Base-by-base conservation (phyloP, 257 asterid species). In the Ocimum tenuiflorum region DNA sequence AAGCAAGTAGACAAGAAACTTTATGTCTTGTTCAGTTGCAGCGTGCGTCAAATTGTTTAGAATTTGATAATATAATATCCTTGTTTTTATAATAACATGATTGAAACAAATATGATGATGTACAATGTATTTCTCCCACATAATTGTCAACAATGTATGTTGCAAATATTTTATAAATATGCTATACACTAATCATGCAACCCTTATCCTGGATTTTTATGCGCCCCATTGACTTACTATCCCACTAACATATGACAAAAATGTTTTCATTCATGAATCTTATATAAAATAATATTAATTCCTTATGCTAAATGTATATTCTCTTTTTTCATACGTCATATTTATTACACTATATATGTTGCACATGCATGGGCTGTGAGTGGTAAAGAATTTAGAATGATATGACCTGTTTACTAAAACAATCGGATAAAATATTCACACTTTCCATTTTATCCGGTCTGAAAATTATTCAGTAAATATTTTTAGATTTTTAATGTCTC, bases 241-340 rank as follows among this genome's bases (percentile, higher is more conserved):
- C 35, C 47, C 22, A 19, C 41, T 23, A 55, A 66, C 27, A 10
- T 33, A 24, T 9, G n/a, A n/a, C n/a, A n/a, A n/a, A n/a, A n/a
- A 55, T 33, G 4, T 41, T 67, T 57, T n/a, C 67, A 36, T 69
- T 20, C 74, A 69, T 48, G 74, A 58, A 69, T 69, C 67, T 57
- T 8, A 12, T 23, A n/a, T 43, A 13, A 61, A 20, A 50, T 0
- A n/a, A n/a, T n/a, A n/a, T n/a, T n/a, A n/a, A n/a, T n/a, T n/a
- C n/a, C n/a, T n/a, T n/a, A n/a, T n/a, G n/a, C n/a, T n/a, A n/a
- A n/a, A n/a, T n/a, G n/a, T 1, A 20, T 48, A 8, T 51, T 22
- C 9, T 62, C 8, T 11, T 0, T 0, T 39, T 12, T 20, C 1
- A 19, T 22, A 0, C 4, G 5, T 39, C 12, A 0, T 1, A 12